phyloP scores from a whole-genome alignment of 2,329 filamentous ascomycete genomes.

The Truncatella angustata region DNA sequence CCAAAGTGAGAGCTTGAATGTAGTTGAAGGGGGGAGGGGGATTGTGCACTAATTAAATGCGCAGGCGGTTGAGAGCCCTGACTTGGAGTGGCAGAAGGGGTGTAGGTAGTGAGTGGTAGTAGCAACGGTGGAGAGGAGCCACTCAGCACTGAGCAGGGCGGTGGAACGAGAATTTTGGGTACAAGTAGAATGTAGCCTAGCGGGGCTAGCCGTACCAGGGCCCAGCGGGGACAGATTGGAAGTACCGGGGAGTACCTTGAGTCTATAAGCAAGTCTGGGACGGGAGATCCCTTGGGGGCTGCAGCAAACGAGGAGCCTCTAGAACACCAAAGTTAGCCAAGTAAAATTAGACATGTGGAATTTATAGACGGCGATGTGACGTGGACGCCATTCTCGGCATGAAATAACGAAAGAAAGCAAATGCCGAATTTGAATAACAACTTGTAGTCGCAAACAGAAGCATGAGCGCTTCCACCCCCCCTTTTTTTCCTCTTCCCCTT shows the following conservation, averaged over 20 bases:
- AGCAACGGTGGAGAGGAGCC: constrained; percentile 8
- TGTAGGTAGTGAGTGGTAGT: no score
- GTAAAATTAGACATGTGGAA: constrained; percentile 3
- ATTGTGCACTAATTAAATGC: constrained; percentile 2
- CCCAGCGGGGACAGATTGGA: constrained; percentile 6
- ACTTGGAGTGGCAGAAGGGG: no score
- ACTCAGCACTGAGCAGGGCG: neutral
- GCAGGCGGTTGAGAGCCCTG: neutral
- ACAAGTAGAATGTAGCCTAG: constrained; percentile 8
- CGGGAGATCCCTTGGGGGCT: constrained; percentile 15
- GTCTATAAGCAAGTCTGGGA: constrained; percentile 10
- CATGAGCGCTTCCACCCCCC: neutral
- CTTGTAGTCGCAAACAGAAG: neutral
- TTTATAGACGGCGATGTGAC: constrained; percentile 1
- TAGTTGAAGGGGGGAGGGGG: neutral
- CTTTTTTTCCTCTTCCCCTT: neutral
- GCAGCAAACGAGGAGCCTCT: constrained; percentile 9
- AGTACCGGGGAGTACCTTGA: constrained; percentile 11
- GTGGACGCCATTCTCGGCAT: no score
- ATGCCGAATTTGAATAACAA: neutral
- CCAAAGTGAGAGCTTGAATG: neutral
- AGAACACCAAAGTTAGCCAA: constrained; percentile 5
- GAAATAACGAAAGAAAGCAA: neutral
- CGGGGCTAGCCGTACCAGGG: constrained; percentile 13
- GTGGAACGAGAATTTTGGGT: constrained; percentile 11